These are phyloP conservation scores for Macrolepiota dolichaula DNA, from an alignment of 768 basidiomycete genomes.

Conservation along the genomic window DNA sequence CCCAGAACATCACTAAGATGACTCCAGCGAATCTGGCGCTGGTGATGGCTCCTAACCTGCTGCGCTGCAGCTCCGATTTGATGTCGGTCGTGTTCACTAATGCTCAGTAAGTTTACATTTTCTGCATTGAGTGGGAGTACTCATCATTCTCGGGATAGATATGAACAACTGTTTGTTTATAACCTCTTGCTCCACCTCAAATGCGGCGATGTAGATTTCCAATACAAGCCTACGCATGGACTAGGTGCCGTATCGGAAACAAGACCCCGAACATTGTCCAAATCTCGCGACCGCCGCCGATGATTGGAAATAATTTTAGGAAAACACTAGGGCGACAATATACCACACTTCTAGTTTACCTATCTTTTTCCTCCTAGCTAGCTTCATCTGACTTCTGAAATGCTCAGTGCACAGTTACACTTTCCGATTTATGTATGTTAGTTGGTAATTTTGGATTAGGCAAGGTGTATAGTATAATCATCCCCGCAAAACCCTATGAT, in stretches of 20 bases:
- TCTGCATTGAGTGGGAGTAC: slow-evolving; percentile 1
- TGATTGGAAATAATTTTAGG: neutral
- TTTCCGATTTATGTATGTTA: neutral
- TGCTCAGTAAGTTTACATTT: slow-evolving; percentile 66
- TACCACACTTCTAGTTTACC: neutral
- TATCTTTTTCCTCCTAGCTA: neutral
- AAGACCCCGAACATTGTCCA: neutral
- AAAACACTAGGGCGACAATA: neutral
- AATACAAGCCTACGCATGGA: slow-evolving; percentile 78
- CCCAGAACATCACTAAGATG: slow-evolving; percentile 80
- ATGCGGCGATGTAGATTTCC: slow-evolving; percentile 69
- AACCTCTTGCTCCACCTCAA: slow-evolving; percentile 79
- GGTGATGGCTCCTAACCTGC: slow-evolving; percentile 89
- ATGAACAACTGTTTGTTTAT: slow-evolving; percentile 86
- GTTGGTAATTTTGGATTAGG: neutral
- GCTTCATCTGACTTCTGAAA: neutral
- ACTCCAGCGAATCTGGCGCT: slow-evolving; percentile 84
- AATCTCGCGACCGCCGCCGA: slow-evolving; percentile 9
- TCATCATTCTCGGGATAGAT: slow-evolving; percentile 40
- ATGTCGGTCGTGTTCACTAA: slow-evolving; percentile 90
- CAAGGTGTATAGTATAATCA: neutral
- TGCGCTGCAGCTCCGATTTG: slow-evolving; percentile 85
- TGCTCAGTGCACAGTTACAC: neutral
- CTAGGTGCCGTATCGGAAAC: slow-evolving; percentile 59
- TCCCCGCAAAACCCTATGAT: neutral